Evolutionary conservation across 2,329 filamentous ascomycete species (phyloP).

Genomic region (Ophiocordyceps camponoti-leonardi): DNA sequence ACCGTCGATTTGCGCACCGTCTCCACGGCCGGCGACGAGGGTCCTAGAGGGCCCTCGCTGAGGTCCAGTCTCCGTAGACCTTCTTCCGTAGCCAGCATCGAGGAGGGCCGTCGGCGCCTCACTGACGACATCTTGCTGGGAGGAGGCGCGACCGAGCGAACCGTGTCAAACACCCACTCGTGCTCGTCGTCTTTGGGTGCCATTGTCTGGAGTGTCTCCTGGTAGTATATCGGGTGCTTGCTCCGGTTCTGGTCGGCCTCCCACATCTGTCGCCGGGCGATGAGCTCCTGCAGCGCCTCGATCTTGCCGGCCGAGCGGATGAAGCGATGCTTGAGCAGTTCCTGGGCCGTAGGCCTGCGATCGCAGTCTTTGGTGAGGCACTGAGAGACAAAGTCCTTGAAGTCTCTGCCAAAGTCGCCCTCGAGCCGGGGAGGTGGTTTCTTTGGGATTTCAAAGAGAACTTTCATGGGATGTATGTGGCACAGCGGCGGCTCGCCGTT

Average conservation of each 20-base stretch:
- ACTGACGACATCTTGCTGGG: constrained; percentile 30
- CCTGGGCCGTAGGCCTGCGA: constrained; percentile 65
- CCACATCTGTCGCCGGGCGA: constrained; percentile 67
- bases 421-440: constrained; percentile 71
- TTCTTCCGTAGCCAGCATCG: constrained; percentile 41
- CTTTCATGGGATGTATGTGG: constrained; percentile 82
- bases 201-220: constrained; percentile 71
- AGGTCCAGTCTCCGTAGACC: constrained; percentile 42
- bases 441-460: constrained; percentile 81
- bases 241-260: constrained; percentile 56
- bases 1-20: constrained; percentile 46
- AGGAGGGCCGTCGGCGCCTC: constrained; percentile 37
- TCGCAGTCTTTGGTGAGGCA: constrained; percentile 90
- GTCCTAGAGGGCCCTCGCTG: constrained; percentile 41
- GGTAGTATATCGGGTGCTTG: constrained; percentile 70
- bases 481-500: constrained; percentile 80
- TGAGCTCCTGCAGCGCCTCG: constrained; percentile 73
- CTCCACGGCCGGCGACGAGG: constrained; percentile 31
- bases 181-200: constrained; percentile 53
- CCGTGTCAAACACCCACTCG: constrained; percentile 91
- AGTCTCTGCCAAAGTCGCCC: constrained; percentile 72
- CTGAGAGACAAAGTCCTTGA: constrained; percentile 83
- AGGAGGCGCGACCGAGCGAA: constrained; percentile 47
- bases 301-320: constrained; percentile 75
- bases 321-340: constrained; percentile 76